Base-by-base conservation (phyloP, 345 rosid genomes). In the Citrus inodora region DNA sequence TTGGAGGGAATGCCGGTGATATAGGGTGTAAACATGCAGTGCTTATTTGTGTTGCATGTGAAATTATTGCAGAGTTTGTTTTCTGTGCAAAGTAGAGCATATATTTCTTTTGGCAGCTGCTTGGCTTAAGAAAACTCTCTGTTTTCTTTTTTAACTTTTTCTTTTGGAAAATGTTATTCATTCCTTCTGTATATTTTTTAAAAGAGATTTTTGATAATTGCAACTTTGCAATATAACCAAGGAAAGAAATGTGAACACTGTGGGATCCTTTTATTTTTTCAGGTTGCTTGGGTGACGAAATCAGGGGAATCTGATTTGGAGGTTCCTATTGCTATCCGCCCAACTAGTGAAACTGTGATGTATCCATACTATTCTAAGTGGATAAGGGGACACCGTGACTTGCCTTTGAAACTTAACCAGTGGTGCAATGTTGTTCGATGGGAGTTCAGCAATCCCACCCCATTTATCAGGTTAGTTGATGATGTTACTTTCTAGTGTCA, bases 341-440 rank as follows among this genome's bases (percentile, higher is more conserved):
- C 99, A 63, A 96, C 99, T 53, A 96, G 98, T 84, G 99, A 96
- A 89, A 96, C 98, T 7, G 99, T 92, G 62, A 96, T 96, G 99
- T 91, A 94, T 84, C 99, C 99, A 46, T 96, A 87, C 88, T 96
- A 84, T 82, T 90, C 98, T 74, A 96, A 96, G 87, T 96, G 99
- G 99, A 92, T 96, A 58, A 90, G 99, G 82, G 97, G 99, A 10
- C 99, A 94, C 81, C 93, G 98, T 46, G 99, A 96, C 84, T 85
- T 96, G 85, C 99, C 99, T 76, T 80, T 96, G 89, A 94, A 84
- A 85, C 97, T 91, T 76, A 96, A 96, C 71, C 99, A 96, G 77
- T 96, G 99, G 99, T 96, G 99, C 88, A 96, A 96, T 87, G 99
- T 96, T 80, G 99, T 96, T 77, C 89, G 99, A 81, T 94, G 98